A percentile compares a stretch with the other conserved stretches of the same genome.
Conservation (phyloP, 208 protist species). For the Crithidia brevicula region DNA sequence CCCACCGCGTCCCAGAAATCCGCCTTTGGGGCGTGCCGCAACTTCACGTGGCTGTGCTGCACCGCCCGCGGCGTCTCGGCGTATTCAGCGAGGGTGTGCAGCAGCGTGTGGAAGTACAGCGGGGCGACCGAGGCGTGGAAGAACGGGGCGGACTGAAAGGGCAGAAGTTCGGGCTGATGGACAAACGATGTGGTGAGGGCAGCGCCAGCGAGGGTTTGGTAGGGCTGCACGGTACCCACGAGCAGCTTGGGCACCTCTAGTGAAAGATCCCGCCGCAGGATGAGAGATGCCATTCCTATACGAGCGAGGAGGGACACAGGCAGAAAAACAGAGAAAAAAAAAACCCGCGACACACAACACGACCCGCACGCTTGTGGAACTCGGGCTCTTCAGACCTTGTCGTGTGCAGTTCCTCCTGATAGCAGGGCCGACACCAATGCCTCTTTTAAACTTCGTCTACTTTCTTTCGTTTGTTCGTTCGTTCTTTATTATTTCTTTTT, state of each 20-base stretch:
- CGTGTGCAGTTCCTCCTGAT: too few relatives aligned
- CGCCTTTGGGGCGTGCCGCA: slow-evolving; percentile 52
- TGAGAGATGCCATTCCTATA: slow-evolving; percentile 22
- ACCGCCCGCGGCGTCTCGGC: slow-evolving; percentile 65
- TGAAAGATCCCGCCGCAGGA: slow-evolving; percentile 29
- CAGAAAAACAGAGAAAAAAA: neutral
- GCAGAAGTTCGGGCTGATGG: slow-evolving; percentile 55
- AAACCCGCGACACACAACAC: neutral
- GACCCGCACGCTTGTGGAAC: too few relatives aligned
- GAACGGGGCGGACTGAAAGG: slow-evolving; percentile 72
- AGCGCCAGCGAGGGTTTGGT: slow-evolving; percentile 80
- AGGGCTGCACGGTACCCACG: slow-evolving; percentile 79
- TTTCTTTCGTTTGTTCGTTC: too few relatives aligned
- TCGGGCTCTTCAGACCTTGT: too few relatives aligned
- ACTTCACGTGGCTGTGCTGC: slow-evolving; percentile 45
- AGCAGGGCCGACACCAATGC: too few relatives aligned
- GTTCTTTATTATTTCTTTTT: too few relatives aligned
- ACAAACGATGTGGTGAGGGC: slow-evolving; percentile 76
- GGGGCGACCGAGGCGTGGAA: slow-evolving; percentile 42
- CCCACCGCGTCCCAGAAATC: slow-evolving; percentile 80
- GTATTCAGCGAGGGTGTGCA: slow-evolving; percentile 83
- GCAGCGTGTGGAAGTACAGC: slow-evolving; percentile 79
- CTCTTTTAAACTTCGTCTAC: too few relatives aligned
- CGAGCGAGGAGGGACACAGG: neutral
- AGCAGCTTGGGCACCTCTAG: slow-evolving; percentile 68